These are phyloP conservation scores for Gonapodya prolifera DNA, from an alignment of 192 early-diverging fungal genomes.

Conservation along the genomic window DNA sequence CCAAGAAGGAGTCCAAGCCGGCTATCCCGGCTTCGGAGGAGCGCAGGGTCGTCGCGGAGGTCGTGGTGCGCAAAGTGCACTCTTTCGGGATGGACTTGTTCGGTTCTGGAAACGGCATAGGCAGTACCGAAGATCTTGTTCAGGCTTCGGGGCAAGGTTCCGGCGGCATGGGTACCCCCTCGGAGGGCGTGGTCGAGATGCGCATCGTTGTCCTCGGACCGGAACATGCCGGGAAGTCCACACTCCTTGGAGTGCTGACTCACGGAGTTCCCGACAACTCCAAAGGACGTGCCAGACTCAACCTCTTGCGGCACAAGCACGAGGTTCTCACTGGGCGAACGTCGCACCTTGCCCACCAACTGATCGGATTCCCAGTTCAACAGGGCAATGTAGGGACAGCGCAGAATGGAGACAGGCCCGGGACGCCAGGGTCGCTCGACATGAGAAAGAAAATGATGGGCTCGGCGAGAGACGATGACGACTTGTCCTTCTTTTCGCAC, in stretches of 20 bases:
- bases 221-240: slow-evolving; percentile 52
- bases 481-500: neutral
- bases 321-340: slow-evolving; percentile 81
- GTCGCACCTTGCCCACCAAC: slow-evolving; percentile 75
- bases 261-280: slow-evolving; percentile 79
- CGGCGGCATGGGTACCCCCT: neutral
- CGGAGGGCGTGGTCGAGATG: neutral
- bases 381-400: too few species aligned
- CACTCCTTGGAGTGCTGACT: slow-evolving; percentile 67
- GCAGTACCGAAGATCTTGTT: neutral
- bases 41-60: neutral
- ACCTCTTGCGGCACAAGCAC: slow-evolving; percentile 75
- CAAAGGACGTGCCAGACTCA: slow-evolving; percentile 66
- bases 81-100: neutral
- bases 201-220: neutral
- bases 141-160: neutral
- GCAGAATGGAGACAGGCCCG: neutral
- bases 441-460: slow-evolving; percentile 8
- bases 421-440: neutral
- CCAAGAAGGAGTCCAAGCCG: neutral
- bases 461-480: slow-evolving; percentile 30
- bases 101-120: neutral
- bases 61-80: neutral
- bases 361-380: slow-evolving; percentile 46
- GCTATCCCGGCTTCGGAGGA: neutral